Percentiles rank a stretch among this genome's conserved stretches.
phyloP scores from a whole-genome alignment of 768 basidiomycete species.

The Xerocomus potaroensis region DNA sequence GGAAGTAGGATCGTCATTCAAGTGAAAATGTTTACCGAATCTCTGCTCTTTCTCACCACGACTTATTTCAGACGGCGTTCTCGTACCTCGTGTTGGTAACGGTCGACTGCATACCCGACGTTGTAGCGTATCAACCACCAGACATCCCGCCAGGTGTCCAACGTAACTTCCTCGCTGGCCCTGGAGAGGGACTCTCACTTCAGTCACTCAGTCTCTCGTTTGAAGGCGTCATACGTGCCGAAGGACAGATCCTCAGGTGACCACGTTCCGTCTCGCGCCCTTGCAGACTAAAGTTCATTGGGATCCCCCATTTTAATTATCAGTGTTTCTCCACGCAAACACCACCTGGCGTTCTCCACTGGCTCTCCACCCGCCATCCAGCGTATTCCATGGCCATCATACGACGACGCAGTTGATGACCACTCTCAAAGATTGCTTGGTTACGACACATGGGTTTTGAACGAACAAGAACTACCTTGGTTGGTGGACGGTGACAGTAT shows the following conservation, averaged over 20 bases:
- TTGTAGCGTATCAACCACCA: constrained; percentile 52
- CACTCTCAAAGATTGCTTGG: constrained; percentile 34
- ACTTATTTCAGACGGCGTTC: constrained; percentile 57
- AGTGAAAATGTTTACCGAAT: constrained; percentile 41
- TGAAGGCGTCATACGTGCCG: constrained; percentile 77
- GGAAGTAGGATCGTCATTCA: constrained; percentile 75
- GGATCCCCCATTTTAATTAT: constrained; percentile 1
- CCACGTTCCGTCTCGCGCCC: constrained; percentile 1
- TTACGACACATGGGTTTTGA: constrained; percentile 70
- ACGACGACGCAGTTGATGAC: constrained; percentile 36
- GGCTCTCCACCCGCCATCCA: constrained; percentile 71
- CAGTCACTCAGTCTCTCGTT: constrained; percentile 67
- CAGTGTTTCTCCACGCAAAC: constrained; percentile 72
- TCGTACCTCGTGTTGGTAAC: constrained; percentile 77
- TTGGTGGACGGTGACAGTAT: constrained; percentile 69
- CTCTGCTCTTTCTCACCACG: constrained; percentile 1
- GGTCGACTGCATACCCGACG: constrained; percentile 54
- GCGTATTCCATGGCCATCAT: constrained; percentile 77
- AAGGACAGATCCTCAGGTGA: constrained; percentile 71
- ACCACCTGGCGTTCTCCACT: constrained; percentile 71
- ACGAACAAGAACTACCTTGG: constrained; percentile 68
- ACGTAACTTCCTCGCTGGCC: constrained; percentile 68
- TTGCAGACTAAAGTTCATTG: constrained; percentile 1
- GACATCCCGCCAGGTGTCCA: constrained; percentile 46
- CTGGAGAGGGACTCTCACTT: constrained; percentile 73